phyloP scores from a whole-genome alignment of 1,284 basidiomycete species.

The Heliocybe sulcata region DNA sequence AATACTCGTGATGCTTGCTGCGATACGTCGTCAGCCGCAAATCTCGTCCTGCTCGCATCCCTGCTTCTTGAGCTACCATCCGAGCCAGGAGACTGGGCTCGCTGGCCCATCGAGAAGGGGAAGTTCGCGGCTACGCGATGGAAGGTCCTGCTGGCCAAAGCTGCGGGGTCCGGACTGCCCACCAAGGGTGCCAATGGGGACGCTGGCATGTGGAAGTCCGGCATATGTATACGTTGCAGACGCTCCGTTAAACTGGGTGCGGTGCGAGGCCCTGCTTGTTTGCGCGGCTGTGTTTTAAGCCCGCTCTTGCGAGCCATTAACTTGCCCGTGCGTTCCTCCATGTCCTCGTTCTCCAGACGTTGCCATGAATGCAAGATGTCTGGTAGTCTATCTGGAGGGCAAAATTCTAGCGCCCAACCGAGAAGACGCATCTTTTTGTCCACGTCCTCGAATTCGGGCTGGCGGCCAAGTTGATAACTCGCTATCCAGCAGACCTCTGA shows the following conservation, averaged over 20 bases:
- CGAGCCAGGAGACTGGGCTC: constrained; percentile 36
- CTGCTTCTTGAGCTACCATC: constrained; percentile 32
- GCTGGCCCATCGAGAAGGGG: constrained; percentile 50
- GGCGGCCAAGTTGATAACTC: constrained; percentile 80
- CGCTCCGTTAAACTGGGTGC: constrained; percentile 49
- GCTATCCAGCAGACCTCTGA: constrained; percentile 82
- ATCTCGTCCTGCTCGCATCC: constrained; percentile 29
- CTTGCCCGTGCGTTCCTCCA: constrained; percentile 31
- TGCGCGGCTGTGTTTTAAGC: constrained; percentile 18
- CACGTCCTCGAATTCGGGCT: constrained; percentile 66
- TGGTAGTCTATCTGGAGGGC: constrained; percentile 71
- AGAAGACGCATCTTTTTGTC: constrained; percentile 64
- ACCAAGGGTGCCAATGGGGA: constrained; percentile 39
- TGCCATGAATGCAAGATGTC: constrained; percentile 73
- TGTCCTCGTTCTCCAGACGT: constrained; percentile 55
- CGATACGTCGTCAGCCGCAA: constrained; percentile 55
- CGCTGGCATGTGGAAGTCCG: constrained; percentile 53
- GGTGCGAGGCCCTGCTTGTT: constrained; percentile 13
- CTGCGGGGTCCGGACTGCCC: constrained; percentile 60
- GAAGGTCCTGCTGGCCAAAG: constrained; percentile 67
- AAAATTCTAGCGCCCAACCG: constrained; percentile 83
- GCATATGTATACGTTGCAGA: constrained; percentile 33
- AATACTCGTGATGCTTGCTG: constrained; percentile 65
- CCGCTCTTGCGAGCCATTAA: constrained; percentile 12
- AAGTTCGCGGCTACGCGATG: constrained; percentile 73